These are phyloP conservation scores for Arabis alpina DNA, from an alignment of 345 rosid species.

Conservation along the genomic window DNA sequence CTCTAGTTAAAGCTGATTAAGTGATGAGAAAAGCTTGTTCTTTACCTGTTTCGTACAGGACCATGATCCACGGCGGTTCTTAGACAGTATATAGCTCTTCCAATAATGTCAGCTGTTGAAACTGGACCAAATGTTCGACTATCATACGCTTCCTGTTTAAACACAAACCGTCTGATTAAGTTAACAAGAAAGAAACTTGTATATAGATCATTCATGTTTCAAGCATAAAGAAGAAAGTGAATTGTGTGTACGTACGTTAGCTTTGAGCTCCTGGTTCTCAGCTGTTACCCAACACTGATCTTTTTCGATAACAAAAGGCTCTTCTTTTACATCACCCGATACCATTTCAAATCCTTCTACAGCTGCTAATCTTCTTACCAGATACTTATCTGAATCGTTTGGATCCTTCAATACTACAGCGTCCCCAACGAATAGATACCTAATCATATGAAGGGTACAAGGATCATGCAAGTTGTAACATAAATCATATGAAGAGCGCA, in stretches of 20 bases:
- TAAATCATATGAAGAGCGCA: no score
- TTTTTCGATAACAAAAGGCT: conserved; percentile 78
- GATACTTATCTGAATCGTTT: conserved; percentile 51
- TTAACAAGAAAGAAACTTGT: background rate
- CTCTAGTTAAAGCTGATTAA: background rate
- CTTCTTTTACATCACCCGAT: conserved; percentile 74
- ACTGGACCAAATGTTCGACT: conserved; percentile 92
- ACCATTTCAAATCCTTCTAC: conserved; percentile 86
- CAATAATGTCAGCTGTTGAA: conserved; percentile 69
- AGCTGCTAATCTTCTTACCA: conserved; percentile 91
- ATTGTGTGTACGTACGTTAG: conserved; percentile 60
- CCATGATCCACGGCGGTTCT: conserved; percentile 91
- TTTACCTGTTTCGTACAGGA: conserved; percentile 87
- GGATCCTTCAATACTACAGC: conserved; percentile 94
- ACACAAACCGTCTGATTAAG: background rate
- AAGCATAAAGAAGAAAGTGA: conserved; percentile 9
- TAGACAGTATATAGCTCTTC: conserved; percentile 82
- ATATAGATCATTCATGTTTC: background rate
- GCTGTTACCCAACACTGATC: conserved; percentile 93
- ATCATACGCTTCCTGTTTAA: conserved; percentile 81
- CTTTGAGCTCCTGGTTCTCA: conserved; percentile 72
- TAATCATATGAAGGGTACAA: conserved; percentile 29
- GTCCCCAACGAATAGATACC: conserved; percentile 85
- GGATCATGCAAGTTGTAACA: background rate
- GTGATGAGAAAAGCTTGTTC: conserved; percentile 3